phyloP scores from a whole-genome alignment of 768 basidiomycete genomes.

The Lactifluus pinguis region DNA sequence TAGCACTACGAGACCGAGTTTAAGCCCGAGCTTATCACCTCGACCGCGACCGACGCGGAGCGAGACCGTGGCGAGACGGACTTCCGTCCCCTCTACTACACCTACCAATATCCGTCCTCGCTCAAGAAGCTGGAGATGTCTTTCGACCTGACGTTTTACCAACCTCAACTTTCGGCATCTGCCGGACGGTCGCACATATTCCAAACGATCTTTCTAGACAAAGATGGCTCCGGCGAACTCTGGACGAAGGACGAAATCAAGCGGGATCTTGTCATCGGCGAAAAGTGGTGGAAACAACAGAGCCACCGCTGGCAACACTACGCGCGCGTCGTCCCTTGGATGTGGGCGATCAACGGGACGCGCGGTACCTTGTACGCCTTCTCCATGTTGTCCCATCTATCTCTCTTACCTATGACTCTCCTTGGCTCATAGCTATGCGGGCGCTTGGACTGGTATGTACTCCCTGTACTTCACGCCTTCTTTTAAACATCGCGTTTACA shows the following conservation, averaged over 20 bases:
- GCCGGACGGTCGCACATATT: slow-evolving; percentile 33
- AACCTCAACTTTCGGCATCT: slow-evolving; percentile 35
- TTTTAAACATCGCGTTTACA: background rate
- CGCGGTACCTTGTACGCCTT: slow-evolving; percentile 24
- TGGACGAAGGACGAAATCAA: slow-evolving; percentile 38
- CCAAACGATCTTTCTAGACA: slow-evolving; percentile 42
- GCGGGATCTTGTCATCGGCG: slow-evolving; percentile 30
- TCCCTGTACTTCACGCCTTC: background rate
- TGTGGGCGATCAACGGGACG: slow-evolving; percentile 33
- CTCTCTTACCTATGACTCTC: background rate
- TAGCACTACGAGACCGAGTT: slow-evolving; percentile 37
- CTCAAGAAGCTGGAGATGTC: slow-evolving; percentile 44
- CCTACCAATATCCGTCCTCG: slow-evolving; percentile 35
- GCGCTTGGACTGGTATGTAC: slow-evolving; percentile 28
- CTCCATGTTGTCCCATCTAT: background rate
- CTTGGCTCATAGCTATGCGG: slow-evolving; percentile 19
- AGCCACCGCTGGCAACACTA: slow-evolving; percentile 43
- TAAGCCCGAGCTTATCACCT: slow-evolving; percentile 26
- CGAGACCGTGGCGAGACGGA: slow-evolving; percentile 14
- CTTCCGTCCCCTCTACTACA: slow-evolving; percentile 40
- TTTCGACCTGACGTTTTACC: slow-evolving; percentile 33
- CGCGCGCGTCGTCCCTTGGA: slow-evolving; percentile 30
- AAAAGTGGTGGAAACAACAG: slow-evolving; percentile 49
- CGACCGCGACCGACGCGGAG: slow-evolving; percentile 12
- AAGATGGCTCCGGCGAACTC: slow-evolving; percentile 25